Evolutionary conservation across 2,329 filamentous ascomycete genomes (phyloP).

Genomic region (Ambrosiella xylebori): DNA sequence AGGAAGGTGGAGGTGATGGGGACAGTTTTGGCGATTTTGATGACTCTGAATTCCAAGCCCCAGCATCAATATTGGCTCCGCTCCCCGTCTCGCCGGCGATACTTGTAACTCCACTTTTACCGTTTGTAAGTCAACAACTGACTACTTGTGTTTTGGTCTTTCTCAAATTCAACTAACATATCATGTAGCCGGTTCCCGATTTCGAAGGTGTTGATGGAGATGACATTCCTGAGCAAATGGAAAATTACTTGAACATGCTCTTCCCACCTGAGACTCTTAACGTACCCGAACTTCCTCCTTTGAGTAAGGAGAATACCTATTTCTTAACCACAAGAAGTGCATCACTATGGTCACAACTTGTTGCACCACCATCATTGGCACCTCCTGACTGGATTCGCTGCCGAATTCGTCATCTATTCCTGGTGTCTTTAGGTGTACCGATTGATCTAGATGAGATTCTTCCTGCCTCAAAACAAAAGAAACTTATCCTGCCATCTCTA

Average conservation of each 20-base stretch:
- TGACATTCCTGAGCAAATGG: constrained; percentile 41
- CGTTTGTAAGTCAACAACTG: constrained; percentile 24
- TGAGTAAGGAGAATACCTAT: constrained; percentile 41
- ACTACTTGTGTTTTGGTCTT: neutral
- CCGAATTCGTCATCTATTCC: constrained; percentile 81
- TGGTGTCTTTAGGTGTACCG: constrained; percentile 88
- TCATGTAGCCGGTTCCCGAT: constrained; percentile 44
- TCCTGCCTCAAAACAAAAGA: constrained; percentile 94
- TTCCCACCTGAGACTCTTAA: constrained; percentile 43
- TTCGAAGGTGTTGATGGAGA: constrained; percentile 44
- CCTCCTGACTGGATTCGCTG: constrained; percentile 97
- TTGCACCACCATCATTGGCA: constrained; percentile 83
- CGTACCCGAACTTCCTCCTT: constrained; percentile 31
- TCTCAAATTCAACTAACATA: constrained; percentile 5
- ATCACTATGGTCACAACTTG: constrained; percentile 90
- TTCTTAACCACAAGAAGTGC: constrained; percentile 75
- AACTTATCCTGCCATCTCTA: constrained; percentile 79
- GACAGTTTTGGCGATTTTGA: constrained; percentile 54
- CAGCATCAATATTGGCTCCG: constrained; percentile 18
- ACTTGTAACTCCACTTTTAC: constrained; percentile 24
- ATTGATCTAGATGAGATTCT: constrained; percentile 96
- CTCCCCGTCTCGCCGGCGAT: constrained; percentile 15
- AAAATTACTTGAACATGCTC: constrained; percentile 49
- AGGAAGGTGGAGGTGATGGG: constrained; percentile 34
- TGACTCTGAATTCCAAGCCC: constrained; percentile 45